Base-by-base conservation (phyloP, 306 rosid species). In the Geum urbanum region DNA sequence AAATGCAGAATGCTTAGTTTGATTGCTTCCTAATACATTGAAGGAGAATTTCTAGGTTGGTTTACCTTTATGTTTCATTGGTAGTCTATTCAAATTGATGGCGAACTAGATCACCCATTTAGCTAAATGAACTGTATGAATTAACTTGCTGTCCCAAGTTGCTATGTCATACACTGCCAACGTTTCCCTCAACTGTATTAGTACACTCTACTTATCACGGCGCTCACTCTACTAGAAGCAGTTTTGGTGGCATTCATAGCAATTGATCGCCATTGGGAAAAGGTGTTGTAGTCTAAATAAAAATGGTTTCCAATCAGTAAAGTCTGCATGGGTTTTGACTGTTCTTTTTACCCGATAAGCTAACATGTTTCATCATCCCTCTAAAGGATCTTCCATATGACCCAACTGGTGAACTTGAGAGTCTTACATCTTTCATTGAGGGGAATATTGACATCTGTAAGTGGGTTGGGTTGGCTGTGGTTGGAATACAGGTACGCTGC, bases 381-480 rank as follows among this genome's bases (percentile, higher is more conserved):
- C 55, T 69, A 74, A 78, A 95, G 99, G 96, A 91, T 83, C 65
- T 95, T 79, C 99, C 99, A 35, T 27, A 76, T 16, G 96, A 95
- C 80, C 90, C 97, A 9, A 95, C 97, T 5, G 97, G 97, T 47
- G 84, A 87, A 76, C 84, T 94, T 63, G 84, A 86, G 4, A 78
- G 74, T 78, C 84, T 95, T 71, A 80, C 77, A 68, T 65, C 83
- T 47, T 95, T 89, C 83, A 78, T 95, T 72, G 81, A 83, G 77
- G 87, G 86, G 20, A 91, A 95, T 73, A 70, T 47, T 54, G 95
- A 89, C 63, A 70, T 89, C 67, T 95, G 89, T 78, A 77, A 71
- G 81, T 95, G 99, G 97, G 83, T 83, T 48, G 97, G 97, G 63
- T 69, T 91, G 48, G 8, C 67, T 47, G 96, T 91, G 67, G 70